Conservation (phyloP, 1,284 basidiomycete genomes). For the Butyriboletus appendiculatus region DNA sequence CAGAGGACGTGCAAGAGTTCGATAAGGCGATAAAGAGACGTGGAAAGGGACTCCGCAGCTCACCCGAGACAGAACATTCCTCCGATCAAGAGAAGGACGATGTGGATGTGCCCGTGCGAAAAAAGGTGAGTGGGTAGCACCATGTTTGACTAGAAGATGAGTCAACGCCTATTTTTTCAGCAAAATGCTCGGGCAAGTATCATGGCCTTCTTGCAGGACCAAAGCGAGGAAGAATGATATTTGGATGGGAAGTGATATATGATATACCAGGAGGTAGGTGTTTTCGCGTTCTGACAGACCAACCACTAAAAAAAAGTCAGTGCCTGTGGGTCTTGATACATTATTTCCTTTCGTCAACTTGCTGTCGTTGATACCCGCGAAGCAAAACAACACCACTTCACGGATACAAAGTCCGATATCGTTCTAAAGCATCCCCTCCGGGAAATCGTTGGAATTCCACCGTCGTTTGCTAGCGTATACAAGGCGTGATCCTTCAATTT, state of each 20-base stretch:
- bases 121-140: constrained; percentile 35
- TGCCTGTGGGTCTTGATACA: neutral
- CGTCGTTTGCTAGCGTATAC: neutral
- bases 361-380: neutral
- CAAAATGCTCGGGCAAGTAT: constrained; percentile 59
- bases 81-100: constrained; percentile 27
- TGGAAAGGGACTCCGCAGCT: constrained; percentile 16
- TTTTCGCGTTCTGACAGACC: neutral
- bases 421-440: neutral
- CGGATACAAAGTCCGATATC: neutral
- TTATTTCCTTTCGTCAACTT: neutral
- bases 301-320: neutral
- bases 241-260: neutral
- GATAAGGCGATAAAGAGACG: constrained; percentile 40
- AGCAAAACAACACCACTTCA: neutral
- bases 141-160: constrained; percentile 11
- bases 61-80: constrained; percentile 19
- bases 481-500: neutral
- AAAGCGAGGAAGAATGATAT: constrained; percentile 48
- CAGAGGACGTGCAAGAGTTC: constrained; percentile 70
- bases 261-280: neutral
- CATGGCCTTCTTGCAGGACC: constrained; percentile 67
- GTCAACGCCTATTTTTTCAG: constrained; percentile 22
- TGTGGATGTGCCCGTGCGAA: constrained; percentile 39
- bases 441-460: neutral